Conservation (phyloP, 352 stramenopile species). For the Pythium sp. region DNA sequence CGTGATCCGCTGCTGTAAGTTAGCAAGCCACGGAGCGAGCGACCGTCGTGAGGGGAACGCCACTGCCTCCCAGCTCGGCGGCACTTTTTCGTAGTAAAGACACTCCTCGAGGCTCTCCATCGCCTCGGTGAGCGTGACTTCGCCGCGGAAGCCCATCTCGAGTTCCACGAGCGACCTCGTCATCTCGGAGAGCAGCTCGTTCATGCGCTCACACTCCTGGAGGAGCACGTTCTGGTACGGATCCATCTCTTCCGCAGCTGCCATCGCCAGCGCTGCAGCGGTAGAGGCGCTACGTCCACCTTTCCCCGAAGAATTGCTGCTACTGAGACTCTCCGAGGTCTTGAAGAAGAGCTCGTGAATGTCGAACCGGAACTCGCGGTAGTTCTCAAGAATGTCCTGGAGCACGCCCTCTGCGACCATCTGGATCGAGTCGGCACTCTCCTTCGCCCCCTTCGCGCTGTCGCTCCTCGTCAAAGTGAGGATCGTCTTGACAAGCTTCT, state of each 20-base stretch:
- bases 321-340: conserved; percentile 27
- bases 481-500: conserved; percentile 75
- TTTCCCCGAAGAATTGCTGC: conserved; percentile 10
- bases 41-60: conserved; percentile 80
- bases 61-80: conserved; percentile 63
- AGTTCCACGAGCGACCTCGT: conserved; percentile 75
- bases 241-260: conserved; percentile 73
- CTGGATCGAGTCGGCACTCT: conserved; percentile 61
- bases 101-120: conserved; percentile 85
- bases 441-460: conserved; percentile 22
- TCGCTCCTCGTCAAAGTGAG: conserved; percentile 59
- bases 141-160: conserved; percentile 85
- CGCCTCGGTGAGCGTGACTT: conserved; percentile 84
- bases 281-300: conserved; percentile 38
- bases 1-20: conserved; percentile 81
- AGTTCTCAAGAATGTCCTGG: conserved; percentile 90
- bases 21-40: conserved; percentile 79
- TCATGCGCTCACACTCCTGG: conserved; percentile 91
- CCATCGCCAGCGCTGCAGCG: conserved; percentile 20
- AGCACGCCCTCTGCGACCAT: conserved; percentile 82
- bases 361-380: conserved; percentile 84
- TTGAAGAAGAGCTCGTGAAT: conserved; percentile 80
- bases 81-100: conserved; percentile 78
- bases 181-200: conserved; percentile 76
- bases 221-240: conserved; percentile 90